Conservation (phyloP, 2,329 filamentous ascomycete genomes). For the Aspergillus chevalieri region DNA sequence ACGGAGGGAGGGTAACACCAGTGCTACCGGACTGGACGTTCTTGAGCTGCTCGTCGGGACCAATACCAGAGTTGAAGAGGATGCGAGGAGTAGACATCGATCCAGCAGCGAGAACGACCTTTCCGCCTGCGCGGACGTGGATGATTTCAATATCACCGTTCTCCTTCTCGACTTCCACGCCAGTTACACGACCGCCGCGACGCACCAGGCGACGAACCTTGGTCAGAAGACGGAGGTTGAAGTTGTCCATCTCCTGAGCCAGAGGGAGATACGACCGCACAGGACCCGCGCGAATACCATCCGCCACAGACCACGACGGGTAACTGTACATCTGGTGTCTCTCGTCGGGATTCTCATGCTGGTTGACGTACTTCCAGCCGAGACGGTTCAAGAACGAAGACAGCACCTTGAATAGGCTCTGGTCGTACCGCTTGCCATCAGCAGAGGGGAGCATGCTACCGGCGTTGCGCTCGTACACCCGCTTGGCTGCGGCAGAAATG, state of each 20-base stretch:
- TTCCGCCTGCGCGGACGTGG: constrained; percentile 56
- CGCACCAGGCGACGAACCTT: constrained; percentile 60
- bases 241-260: constrained; percentile 55
- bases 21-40: constrained; percentile 40
- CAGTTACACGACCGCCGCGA: constrained; percentile 55
- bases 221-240: constrained; percentile 61
- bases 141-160: constrained; percentile 50
- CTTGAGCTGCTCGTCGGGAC: constrained; percentile 45
- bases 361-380: constrained; percentile 58
- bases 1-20: constrained; percentile 33
- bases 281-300: constrained; percentile 62
- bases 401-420: constrained; percentile 59
- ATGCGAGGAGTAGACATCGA: constrained; percentile 63
- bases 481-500: constrained; percentile 52
- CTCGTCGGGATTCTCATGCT: constrained; percentile 52
- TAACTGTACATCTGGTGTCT: constrained; percentile 62
- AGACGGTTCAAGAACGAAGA: constrained; percentile 51
- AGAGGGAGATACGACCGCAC: constrained; percentile 63
- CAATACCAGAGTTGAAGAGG: constrained; percentile 62
- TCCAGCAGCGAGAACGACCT: constrained; percentile 62
- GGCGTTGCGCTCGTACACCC: constrained; percentile 62
- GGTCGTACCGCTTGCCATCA: constrained; percentile 60
- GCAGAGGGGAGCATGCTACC: constrained; percentile 60
- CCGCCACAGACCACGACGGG: constrained; percentile 59
- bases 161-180: constrained; percentile 25